Percentiles rank a stretch among this genome's conserved stretches.
Evolutionary conservation across 208 protist genomes (phyloP).

Genomic region (Trypanosoma mega): DNA sequence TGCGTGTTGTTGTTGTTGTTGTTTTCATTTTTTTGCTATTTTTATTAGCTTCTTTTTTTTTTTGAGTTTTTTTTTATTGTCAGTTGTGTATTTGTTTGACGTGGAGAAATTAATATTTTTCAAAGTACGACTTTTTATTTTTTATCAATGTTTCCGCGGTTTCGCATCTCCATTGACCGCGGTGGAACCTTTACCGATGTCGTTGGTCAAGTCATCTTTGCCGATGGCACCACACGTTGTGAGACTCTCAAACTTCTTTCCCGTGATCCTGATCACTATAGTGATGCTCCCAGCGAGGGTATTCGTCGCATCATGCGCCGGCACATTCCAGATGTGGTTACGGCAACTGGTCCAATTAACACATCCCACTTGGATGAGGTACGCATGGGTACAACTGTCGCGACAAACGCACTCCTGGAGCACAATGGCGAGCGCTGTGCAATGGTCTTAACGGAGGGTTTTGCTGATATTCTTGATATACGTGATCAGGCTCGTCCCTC

Average conservation of each 20-base stretch:
- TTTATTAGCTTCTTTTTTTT: slow-evolving; percentile 19
- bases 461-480: slow-evolving; percentile 93
- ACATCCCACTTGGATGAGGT: slow-evolving; percentile 84
- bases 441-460: slow-evolving; percentile 92
- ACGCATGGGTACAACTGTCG: slow-evolving; percentile 97
- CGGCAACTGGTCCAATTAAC: slow-evolving; percentile 48
- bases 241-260: slow-evolving; percentile 93
- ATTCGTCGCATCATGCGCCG: slow-evolving; percentile 89
- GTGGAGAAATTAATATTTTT: neutral
- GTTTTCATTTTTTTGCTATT: neutral
- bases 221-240: slow-evolving; percentile 23
- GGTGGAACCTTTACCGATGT: slow-evolving; percentile 97
- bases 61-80: neutral
- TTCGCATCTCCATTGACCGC: slow-evolving; percentile 91
- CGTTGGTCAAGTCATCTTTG: slow-evolving; percentile 68
- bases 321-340: slow-evolving; percentile 33
- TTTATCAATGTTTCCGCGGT: slow-evolving; percentile 28
- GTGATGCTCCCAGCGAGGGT: slow-evolving; percentile 94
- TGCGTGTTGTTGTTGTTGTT: slow-evolving; percentile 4
- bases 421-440: slow-evolving; percentile 91
- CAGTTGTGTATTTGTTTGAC: neutral
- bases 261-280: slow-evolving; percentile 92
- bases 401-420: slow-evolving; percentile 96
- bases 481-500: slow-evolving; percentile 89
- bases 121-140: neutral